Percentiles rank a stretch among this genome's conserved stretches.
Evolutionary conservation across 2,329 filamentous ascomycete genomes (phyloP).

Genomic region (Penicillium sp.): DNA sequence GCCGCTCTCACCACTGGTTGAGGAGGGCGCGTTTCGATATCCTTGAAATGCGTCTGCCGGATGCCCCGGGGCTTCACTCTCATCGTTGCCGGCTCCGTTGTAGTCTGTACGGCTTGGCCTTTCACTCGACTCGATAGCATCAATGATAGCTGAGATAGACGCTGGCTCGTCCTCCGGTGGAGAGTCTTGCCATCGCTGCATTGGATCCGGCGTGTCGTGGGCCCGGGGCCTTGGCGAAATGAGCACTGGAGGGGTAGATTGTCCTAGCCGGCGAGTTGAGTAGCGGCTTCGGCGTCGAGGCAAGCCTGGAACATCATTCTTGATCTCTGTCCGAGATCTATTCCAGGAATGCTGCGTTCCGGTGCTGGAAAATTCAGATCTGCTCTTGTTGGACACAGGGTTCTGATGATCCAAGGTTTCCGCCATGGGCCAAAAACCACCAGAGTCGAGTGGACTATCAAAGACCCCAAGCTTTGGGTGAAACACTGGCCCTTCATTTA

Average conservation of each 20-base stretch:
- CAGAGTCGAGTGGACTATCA: neutral
- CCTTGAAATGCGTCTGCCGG: neutral
- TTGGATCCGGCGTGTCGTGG: neutral
- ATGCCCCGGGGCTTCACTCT: neutral
- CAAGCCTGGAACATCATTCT: neutral
- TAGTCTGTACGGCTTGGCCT: neutral
- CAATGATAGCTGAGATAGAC: neutral
- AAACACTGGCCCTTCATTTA: neutral
- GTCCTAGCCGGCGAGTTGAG: neutral
- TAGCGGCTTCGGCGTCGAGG: neutral
- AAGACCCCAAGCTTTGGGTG: neutral
- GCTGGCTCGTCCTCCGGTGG: neutral
- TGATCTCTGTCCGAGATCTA: neutral
- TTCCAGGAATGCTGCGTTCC: neutral
- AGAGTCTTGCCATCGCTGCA: slow-evolving; percentile 1
- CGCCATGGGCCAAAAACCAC: neutral
- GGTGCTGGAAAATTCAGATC: neutral
- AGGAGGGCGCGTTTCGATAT: neutral
- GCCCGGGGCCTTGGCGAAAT: neutral
- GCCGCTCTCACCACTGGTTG: neutral
- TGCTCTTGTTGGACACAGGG: neutral
- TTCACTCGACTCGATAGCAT: neutral
- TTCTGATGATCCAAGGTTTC: neutral
- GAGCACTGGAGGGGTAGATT: neutral
- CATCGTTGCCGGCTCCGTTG: too few relatives aligned